Percentiles rank a stretch among this genome's conserved stretches.
Conservation (phyloP, 805 yeast species). For the Brettanomyces sp. region DNA sequence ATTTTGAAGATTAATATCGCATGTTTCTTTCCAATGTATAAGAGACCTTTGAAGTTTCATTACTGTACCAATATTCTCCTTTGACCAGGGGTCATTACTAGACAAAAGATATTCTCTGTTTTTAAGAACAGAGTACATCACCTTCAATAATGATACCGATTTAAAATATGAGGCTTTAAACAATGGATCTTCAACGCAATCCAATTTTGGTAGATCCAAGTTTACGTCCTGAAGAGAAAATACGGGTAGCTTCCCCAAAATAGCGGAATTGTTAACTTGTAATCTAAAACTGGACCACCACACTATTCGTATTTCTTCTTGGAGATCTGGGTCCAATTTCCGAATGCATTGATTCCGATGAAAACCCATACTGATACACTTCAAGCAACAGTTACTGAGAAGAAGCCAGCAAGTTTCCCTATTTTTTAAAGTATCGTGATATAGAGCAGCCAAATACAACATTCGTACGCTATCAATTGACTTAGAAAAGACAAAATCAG, state of each 20-base stretch:
- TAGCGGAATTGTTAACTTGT: conserved; percentile 25
- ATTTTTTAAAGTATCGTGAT: conserved; percentile 26
- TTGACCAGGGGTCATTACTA: conserved; percentile 21
- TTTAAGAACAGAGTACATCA: conserved; percentile 23
- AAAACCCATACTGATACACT: conserved; percentile 28
- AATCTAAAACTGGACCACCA: conserved; percentile 29
- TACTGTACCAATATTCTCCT: conserved; percentile 24
- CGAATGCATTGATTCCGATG: conserved; percentile 22
- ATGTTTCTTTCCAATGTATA: conserved; percentile 15
- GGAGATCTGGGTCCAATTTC: conserved; percentile 8
- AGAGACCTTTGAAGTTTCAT: conserved; percentile 20
- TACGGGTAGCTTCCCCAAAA: conserved; percentile 27
- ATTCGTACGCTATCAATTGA: conserved; percentile 26
- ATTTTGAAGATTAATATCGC: conserved; percentile 9
- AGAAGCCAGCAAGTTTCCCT: conserved; percentile 31
- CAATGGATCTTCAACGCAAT: conserved; percentile 8
- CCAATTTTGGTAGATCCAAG: conserved; percentile 20
- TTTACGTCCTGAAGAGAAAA: conserved; percentile 27
- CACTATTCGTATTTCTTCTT: conserved; percentile 19
- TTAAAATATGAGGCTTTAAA: conserved; percentile 13
- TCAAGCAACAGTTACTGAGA: conserved; percentile 28
- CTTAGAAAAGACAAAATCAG: conserved; percentile 25
- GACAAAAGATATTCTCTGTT: conserved; percentile 20
- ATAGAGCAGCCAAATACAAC: conserved; percentile 25
- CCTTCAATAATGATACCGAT: conserved; percentile 19